Evolutionary conservation across 2,329 filamentous ascomycete genomes (phyloP).

Genomic region (Arthrobotrys entomopaga): DNA sequence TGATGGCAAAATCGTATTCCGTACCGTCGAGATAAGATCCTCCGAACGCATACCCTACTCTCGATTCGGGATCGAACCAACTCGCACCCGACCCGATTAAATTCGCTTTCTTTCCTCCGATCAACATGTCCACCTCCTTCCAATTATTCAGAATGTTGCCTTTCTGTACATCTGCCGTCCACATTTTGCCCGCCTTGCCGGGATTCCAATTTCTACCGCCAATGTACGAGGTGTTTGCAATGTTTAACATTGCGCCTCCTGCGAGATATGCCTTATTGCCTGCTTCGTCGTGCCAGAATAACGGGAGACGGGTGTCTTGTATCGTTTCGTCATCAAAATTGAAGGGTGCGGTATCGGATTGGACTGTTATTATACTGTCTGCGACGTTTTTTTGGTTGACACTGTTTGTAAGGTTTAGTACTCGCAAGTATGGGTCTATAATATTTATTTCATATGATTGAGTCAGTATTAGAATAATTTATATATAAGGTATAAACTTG

Average conservation of each 20-base stretch:
- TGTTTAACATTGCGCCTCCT: conserved; percentile 27
- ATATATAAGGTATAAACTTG: too few relatives aligned
- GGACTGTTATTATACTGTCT: conserved; percentile 17
- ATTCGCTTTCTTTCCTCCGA: conserved; percentile 24
- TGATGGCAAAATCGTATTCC: conserved; percentile 23
- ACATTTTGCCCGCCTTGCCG: conserved; percentile 32
- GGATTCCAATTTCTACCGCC: conserved; percentile 34
- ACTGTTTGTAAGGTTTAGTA: conserved; percentile 37
- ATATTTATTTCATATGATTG: not conserved
- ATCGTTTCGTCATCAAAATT: conserved; percentile 16
- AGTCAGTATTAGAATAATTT: not conserved
- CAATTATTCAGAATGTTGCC: conserved; percentile 37
- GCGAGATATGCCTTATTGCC: conserved; percentile 46
- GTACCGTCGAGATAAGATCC: conserved; percentile 29
- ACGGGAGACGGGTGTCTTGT: conserved; percentile 38
- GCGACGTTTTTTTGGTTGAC: conserved; percentile 32
- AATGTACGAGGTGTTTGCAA: conserved; percentile 37
- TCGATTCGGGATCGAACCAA: conserved; percentile 40
- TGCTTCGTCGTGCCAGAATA: conserved; percentile 42
- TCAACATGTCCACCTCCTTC: conserved; percentile 27
- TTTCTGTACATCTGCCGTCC: conserved; percentile 34
- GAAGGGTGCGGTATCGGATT: conserved; percentile 18
- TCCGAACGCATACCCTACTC: conserved; percentile 38
- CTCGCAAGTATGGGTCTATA: conserved; percentile 46
- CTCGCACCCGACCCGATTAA: conserved; percentile 29